Conservation (phyloP, 2,329 filamentous ascomycete genomes). For the Ciborinia camelliae region DNA sequence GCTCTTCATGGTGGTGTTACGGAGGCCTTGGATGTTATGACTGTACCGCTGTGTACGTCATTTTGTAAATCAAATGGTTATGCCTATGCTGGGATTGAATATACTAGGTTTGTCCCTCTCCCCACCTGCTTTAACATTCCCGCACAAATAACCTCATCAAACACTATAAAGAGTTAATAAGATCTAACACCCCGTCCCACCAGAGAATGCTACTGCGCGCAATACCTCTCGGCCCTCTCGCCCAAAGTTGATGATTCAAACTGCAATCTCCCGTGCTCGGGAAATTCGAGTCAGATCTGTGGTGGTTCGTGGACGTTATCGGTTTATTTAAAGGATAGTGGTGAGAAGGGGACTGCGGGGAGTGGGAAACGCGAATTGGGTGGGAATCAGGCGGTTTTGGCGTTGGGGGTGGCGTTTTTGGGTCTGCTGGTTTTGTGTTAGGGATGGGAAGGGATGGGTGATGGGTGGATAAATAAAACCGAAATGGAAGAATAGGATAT, state of each 20-base stretch:
- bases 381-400: not conserved
- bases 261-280: slow-evolving; percentile 12
- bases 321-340: not conserved
- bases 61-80: slow-evolving; percentile 26
- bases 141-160: too few species aligned
- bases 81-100: slow-evolving; percentile 33
- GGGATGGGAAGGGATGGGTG: not conserved
- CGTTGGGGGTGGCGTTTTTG: not conserved
- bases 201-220: slow-evolving; percentile 18
- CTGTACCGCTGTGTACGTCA: slow-evolving; percentile 28
- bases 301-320: slow-evolving; percentile 12
- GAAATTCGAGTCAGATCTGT: slow-evolving; percentile 13
- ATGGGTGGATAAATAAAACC: too few species aligned
- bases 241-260: not conserved
- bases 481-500: too few species aligned
- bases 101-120: slow-evolving; percentile 28
- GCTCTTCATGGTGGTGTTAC: not conserved
- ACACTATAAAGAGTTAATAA: too few species aligned
- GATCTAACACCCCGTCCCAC: too few species aligned
- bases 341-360: not conserved
- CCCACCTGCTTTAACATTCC: too few species aligned
- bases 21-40: slow-evolving; percentile 28
- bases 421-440: not conserved
- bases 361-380: too few species aligned
- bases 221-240: not conserved